Conservation (phyloP, 2,329 filamentous ascomycete species). For the Penicillium sp. region DNA sequence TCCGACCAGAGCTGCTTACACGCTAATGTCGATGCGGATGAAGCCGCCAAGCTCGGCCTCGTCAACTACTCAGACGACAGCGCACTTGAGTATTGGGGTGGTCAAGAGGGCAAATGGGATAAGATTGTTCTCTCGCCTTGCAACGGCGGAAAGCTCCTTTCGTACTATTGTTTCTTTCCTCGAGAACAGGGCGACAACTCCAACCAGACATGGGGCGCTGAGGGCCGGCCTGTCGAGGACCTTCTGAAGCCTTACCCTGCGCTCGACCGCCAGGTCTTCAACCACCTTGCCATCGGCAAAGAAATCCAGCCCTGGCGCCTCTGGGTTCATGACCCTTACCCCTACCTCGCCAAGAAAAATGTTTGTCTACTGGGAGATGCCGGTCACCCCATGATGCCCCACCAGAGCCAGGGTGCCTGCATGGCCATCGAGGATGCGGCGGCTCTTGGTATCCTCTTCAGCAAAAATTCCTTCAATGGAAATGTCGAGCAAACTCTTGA, state of each 20-base stretch:
- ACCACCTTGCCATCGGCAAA: slow-evolving; percentile 60
- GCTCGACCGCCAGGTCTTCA: slow-evolving; percentile 59
- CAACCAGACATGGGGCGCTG: slow-evolving; percentile 60
- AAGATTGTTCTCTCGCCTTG: slow-evolving; percentile 73
- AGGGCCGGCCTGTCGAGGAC: slow-evolving; percentile 56
- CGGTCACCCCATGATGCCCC: slow-evolving; percentile 68
- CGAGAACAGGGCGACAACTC: slow-evolving; percentile 61
- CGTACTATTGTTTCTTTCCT: slow-evolving; percentile 71
- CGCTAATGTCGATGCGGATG: slow-evolving; percentile 62
- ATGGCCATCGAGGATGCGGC: slow-evolving; percentile 70
- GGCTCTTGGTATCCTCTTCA: slow-evolving; percentile 63
- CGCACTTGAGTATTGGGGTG: slow-evolving; percentile 71
- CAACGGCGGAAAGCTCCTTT: slow-evolving; percentile 64
- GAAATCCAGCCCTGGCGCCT: slow-evolving; percentile 67
- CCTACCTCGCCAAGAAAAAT: slow-evolving; percentile 53
- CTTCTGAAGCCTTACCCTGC: slow-evolving; percentile 62
- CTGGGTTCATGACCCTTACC: slow-evolving; percentile 66
- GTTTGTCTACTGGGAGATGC: slow-evolving; percentile 66
- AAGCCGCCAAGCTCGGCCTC: slow-evolving; percentile 61
- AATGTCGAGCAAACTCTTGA: slow-evolving; percentile 51
- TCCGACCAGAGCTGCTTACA: slow-evolving; percentile 64
- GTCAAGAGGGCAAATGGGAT: slow-evolving; percentile 60
- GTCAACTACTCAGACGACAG: slow-evolving; percentile 62
- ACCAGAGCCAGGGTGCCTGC: slow-evolving; percentile 69
- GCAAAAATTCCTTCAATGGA: slow-evolving; percentile 48